A percentile compares a stretch with the other conserved stretches of the same genome.
These are phyloP conservation scores for Golubevia sp. DNA, from an alignment of 1,284 basidiomycete species.

Conservation along the genomic window DNA sequence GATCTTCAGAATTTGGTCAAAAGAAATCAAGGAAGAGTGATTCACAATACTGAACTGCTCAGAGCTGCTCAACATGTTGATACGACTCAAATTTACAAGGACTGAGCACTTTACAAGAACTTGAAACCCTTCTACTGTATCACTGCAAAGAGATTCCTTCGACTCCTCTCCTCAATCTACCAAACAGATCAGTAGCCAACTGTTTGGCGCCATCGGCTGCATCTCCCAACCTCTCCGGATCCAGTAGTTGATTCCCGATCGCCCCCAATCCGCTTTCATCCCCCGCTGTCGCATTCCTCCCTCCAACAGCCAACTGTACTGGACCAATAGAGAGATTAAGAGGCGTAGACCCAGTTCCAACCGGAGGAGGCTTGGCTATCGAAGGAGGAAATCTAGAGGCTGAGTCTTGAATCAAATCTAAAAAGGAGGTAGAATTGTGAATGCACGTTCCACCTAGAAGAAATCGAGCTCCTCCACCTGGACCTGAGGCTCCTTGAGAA, in stretches of 20 bases:
- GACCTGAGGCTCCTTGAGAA: slow-evolving; percentile 22
- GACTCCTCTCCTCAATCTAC: slow-evolving; percentile 34
- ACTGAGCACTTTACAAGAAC: too few species aligned
- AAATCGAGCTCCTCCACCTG: slow-evolving; percentile 32
- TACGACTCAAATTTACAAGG: too few species aligned
- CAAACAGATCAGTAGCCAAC: slow-evolving; percentile 44
- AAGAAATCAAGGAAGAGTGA: too few species aligned
- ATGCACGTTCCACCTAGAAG: slow-evolving; percentile 52
- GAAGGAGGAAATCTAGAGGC: slow-evolving; percentile 37
- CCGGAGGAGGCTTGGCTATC: slow-evolving; percentile 34
- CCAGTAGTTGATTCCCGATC: slow-evolving; percentile 5
- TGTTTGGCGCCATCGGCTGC: slow-evolving; percentile 46
- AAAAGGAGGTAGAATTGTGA: slow-evolving; percentile 42
- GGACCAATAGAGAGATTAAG: slow-evolving; percentile 47
- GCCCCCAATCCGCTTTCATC: not conserved
- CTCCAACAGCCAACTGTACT: slow-evolving; percentile 31
- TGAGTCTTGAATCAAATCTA: slow-evolving; percentile 50
- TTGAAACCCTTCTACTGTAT: too few species aligned
- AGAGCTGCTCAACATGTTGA: too few species aligned
- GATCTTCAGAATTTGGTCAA: too few species aligned
- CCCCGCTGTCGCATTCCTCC: slow-evolving; percentile 5
- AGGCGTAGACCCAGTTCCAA: slow-evolving; percentile 12
- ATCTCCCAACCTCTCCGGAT: slow-evolving; percentile 30
- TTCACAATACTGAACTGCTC: too few species aligned
- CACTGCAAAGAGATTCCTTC: slow-evolving; percentile 13